Base-by-base conservation (phyloP, 306 rosid species). In the Fragaria nilgerrensis region DNA sequence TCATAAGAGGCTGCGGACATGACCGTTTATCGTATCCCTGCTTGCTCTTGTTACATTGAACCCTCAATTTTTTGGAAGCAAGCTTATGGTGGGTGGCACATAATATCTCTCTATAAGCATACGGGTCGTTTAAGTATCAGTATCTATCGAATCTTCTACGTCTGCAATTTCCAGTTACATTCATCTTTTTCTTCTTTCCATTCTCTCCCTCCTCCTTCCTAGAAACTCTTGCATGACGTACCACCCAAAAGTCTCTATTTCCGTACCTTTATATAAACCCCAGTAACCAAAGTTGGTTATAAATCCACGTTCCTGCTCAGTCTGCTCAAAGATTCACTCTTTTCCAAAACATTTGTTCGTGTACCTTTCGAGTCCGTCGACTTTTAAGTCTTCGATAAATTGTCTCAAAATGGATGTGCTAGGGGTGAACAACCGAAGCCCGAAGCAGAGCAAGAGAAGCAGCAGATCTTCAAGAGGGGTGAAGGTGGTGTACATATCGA, bases 401-500 rank as follows among this genome's bases (percentile, higher is more conserved):
- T 16, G 47, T 17, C 17, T 41, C 32, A n/a, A 19, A 27, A 81
- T 73, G 82, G 77, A 78, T 36, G 62, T 82, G 72, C 70, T 72
- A 23, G 83, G 91, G 0, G 83, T 84, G 58, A 75, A 37, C 23
- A 41, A 45, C 61, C 79, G 59, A 82, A 78, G 64, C 70, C 87
- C 80, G 12, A 84, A 82, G 75, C 67, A 25, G 34, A 76, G 79
- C 32, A 85, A 36, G 76, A 74, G 80, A 81, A 80, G 75, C 59
- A 80, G 75, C 59, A 84, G 74, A n/a, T 39, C 62, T 9, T 17
- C 72, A 25, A 89, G 85, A 66, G 85, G 79, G 16, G 81, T 93
- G 47, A 90, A 89, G 55, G 96, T 93, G 2, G 92, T 89, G 14
- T 93, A 93, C 84, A 93, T 93, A 76, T 89, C 98, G 4, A 93